Conservation (phyloP, 495 filamentous ascomycete genomes). For the Aeminium ludgeri region DNA sequence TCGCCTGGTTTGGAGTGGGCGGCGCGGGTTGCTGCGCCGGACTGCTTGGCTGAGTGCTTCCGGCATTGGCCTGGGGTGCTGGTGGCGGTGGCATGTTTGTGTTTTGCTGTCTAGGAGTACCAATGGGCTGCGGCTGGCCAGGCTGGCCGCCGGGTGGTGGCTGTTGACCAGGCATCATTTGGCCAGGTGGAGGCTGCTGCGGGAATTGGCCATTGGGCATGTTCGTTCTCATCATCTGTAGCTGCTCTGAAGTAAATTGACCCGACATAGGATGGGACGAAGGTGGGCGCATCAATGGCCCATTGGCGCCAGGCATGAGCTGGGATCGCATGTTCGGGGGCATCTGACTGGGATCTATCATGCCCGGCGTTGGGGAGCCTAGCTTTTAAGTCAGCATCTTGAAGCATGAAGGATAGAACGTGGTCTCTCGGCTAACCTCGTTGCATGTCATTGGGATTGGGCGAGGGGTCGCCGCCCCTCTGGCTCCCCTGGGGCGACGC, state of each 20-base stretch:
- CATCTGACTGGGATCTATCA: constrained; percentile 44
- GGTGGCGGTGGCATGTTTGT: constrained; percentile 76
- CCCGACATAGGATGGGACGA: constrained; percentile 57
- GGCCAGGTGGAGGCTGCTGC: constrained; percentile 3
- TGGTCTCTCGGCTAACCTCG: constrained; percentile 71
- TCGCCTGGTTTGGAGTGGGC: constrained; percentile 65
- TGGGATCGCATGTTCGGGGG: constrained; percentile 26
- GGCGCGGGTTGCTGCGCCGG: constrained; percentile 68
- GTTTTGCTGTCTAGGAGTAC: constrained; percentile 53
- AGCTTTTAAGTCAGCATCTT: constrained; percentile 57
- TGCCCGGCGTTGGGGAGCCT: constrained; percentile 59
- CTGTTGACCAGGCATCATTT: constrained; percentile 42
- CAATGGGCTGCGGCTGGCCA: constrained; percentile 1
- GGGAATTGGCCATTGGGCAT: constrained; percentile 30
- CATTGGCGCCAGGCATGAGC: constrained; percentile 44
- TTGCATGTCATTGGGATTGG: constrained; percentile 79
- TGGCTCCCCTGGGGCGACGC: constrained; percentile 71
- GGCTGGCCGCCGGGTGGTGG: constrained; percentile 8
- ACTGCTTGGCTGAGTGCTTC: constrained; percentile 55
- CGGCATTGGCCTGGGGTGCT: constrained; percentile 47
- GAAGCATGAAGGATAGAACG: constrained; percentile 57
- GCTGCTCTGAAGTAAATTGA: constrained; percentile 37
- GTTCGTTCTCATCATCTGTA: constrained; percentile 27
- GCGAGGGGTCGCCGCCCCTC: constrained; percentile 52
- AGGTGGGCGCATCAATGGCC: constrained; percentile 55